Conservation (phyloP, 495 filamentous ascomycete species). For the Aspergillus kassunensis region DNA sequence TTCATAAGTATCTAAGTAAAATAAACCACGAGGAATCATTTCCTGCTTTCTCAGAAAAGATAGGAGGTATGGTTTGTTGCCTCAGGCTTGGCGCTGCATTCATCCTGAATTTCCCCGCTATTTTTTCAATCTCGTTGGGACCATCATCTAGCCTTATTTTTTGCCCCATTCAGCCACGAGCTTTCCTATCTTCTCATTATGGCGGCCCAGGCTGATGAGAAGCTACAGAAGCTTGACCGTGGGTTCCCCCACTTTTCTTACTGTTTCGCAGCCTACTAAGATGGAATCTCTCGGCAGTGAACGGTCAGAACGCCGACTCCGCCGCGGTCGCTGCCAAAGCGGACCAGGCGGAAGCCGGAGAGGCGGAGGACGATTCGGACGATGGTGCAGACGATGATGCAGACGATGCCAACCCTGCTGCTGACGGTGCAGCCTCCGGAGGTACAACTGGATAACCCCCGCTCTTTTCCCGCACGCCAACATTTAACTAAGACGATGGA, state of each 20-base stretch:
- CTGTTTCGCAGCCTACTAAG: constrained; percentile 17
- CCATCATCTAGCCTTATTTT: constrained; percentile 8
- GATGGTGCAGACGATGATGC: constrained; percentile 58
- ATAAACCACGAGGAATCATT: no score
- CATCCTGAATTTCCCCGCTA: constrained; percentile 14
- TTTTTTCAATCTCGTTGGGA: constrained; percentile 10
- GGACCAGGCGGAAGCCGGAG: constrained; percentile 33
- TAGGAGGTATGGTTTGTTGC: no score
- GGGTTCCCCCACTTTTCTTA: constrained; percentile 13
- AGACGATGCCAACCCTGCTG: constrained; percentile 43
- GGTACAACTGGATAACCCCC: constrained; percentile 27
- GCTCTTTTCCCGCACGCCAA: background rate
- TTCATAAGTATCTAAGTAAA: no score
- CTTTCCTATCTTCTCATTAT: constrained; percentile 31
- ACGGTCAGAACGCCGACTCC: constrained; percentile 47
- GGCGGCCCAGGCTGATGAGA: constrained; percentile 51
- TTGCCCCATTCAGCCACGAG: constrained; percentile 2
- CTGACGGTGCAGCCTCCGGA: constrained; percentile 40
- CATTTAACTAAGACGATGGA: constrained; percentile 14
- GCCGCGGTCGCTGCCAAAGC: constrained; percentile 38
- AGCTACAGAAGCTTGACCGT: constrained; percentile 52
- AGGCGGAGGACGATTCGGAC: constrained; percentile 64
- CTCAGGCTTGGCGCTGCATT: constrained; percentile 8
- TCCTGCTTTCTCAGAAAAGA: no score
- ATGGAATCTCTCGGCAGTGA: constrained; percentile 34